These are phyloP conservation scores for Delphinella strobiligena DNA, from an alignment of 2,329 filamentous ascomycete genomes.

Conservation along the genomic window DNA sequence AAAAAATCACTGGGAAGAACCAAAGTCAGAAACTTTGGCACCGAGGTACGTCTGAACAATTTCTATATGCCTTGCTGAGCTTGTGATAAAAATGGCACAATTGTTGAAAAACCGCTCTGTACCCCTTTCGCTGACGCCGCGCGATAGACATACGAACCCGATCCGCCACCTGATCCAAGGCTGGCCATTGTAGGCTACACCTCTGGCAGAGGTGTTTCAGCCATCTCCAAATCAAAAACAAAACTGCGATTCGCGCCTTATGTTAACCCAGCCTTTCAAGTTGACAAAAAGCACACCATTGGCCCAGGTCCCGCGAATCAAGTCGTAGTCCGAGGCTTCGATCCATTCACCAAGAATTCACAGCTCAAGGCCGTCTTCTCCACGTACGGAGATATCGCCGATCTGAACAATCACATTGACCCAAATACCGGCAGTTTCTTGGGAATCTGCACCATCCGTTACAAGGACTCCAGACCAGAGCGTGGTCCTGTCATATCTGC, in stretches of 20 bases:
- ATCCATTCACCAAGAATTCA: conserved; percentile 71
- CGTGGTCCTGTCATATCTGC: conserved; percentile 51
- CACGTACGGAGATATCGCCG: conserved; percentile 74
- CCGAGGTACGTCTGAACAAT: conserved; percentile 28
- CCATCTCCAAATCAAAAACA: conserved; percentile 52
- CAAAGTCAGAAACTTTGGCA: conserved; percentile 23
- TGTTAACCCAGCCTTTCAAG: conserved; percentile 70
- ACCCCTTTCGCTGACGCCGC: conserved; percentile 27
- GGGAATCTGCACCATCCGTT: conserved; percentile 84
- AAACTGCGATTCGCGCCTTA: conserved; percentile 64
- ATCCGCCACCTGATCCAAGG: conserved; percentile 76
- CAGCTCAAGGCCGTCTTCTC: conserved; percentile 67
- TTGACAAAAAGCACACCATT: conserved; percentile 69
- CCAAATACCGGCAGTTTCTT: conserved; percentile 89
- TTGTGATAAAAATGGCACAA: conserved; percentile 22
- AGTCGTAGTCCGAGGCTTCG: conserved; percentile 91
- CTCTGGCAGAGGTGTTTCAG: conserved; percentile 34
- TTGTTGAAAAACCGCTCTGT: conserved; percentile 23
- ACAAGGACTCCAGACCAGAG: conserved; percentile 55
- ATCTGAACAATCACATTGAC: conserved; percentile 89
- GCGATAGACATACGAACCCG: conserved; percentile 46
- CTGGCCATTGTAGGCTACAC: conserved; percentile 54
- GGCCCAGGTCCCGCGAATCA: conserved; percentile 83
- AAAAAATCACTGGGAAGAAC: conserved; percentile 22
- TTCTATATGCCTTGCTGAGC: conserved; percentile 23